These are phyloP conservation scores for Yamadazyma triangularis DNA, from an alignment of 1,139 yeast genomes.

Conservation along the genomic window DNA sequence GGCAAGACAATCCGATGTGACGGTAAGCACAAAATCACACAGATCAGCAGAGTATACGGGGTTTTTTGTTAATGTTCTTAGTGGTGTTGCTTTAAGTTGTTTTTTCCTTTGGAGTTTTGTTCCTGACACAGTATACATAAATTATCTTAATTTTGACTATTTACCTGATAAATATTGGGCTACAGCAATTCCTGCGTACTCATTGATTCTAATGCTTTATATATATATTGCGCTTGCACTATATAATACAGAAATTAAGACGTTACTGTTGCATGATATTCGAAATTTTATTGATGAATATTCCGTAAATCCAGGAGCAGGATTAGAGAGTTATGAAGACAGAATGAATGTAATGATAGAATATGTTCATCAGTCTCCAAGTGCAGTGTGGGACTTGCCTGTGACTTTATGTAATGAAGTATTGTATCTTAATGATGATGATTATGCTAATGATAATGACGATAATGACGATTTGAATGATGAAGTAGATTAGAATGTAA, in stretches of 20 bases:
- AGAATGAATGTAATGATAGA: constrained; percentile 18
- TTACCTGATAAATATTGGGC: constrained; percentile 92
- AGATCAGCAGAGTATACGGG: constrained; percentile 80
- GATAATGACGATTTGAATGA: constrained; percentile 1
- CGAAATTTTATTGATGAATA: constrained; percentile 66
- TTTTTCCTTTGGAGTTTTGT: constrained; percentile 70
- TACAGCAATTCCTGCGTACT: constrained; percentile 64
- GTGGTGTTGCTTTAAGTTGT: constrained; percentile 44
- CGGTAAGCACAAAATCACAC: constrained; percentile 60
- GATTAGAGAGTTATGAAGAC: constrained; percentile 1
- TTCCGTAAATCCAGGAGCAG: constrained; percentile 45
- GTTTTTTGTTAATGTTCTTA: constrained; percentile 67
- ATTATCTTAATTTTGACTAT: constrained; percentile 56
- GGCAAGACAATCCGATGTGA: constrained; percentile 74
- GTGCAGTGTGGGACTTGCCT: constrained; percentile 85
- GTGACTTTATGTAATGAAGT: constrained; percentile 66
- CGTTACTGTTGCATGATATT: constrained; percentile 54
- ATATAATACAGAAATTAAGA: constrained; percentile 70
- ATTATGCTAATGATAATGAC: constrained; percentile 1
- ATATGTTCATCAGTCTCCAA: constrained; percentile 53
- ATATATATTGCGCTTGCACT: constrained; percentile 64
- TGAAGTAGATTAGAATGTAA: constrained; percentile 1
- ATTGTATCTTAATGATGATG: constrained; percentile 34
- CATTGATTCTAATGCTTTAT: constrained; percentile 66
- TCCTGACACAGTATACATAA: constrained; percentile 50